phyloP scores from a whole-genome alignment of 2,329 filamentous ascomycete genomes.

The Aureobasidium sp. region DNA sequence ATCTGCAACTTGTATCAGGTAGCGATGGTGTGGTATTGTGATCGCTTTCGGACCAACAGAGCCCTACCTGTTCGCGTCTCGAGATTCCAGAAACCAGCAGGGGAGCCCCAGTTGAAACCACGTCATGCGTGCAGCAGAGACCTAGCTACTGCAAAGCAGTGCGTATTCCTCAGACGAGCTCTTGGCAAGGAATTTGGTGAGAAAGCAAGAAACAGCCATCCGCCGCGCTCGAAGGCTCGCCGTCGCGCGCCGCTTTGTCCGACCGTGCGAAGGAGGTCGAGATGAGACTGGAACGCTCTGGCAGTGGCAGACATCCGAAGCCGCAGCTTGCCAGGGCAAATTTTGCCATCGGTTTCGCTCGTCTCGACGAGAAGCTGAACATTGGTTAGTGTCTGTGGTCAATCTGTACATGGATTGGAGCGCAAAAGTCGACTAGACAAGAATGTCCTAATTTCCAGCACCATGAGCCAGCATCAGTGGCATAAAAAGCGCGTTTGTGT shows the following conservation, averaged over 20 bases:
- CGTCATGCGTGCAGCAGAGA: neutral
- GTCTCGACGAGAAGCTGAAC: neutral
- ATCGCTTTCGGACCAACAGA: neutral
- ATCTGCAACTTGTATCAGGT: neutral
- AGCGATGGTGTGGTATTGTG: neutral
- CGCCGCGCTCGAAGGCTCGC: neutral
- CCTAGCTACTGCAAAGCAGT: neutral
- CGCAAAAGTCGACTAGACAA: neutral
- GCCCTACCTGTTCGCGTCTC: neutral
- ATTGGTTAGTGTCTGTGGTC: neutral
- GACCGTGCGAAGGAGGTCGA: slow-evolving; percentile 7
- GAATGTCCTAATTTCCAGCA: neutral
- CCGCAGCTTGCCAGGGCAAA: neutral
- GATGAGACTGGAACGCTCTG: slow-evolving; percentile 12
- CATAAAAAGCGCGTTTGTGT: neutral
- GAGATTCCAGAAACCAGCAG: too few relatives aligned
- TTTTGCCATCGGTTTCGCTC: neutral
- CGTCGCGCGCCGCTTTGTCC: neutral
- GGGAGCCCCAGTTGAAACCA: neutral
- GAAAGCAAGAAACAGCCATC: neutral
- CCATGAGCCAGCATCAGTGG: neutral
- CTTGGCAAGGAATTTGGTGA: neutral
- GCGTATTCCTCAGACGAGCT: neutral
- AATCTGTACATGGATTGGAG: neutral
- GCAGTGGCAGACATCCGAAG: slow-evolving; percentile 3